Percentiles rank a stretch among this genome's conserved stretches.
These are phyloP conservation scores for Delonix regia DNA, from an alignment of 306 rosid species.

Conservation along the genomic window DNA sequence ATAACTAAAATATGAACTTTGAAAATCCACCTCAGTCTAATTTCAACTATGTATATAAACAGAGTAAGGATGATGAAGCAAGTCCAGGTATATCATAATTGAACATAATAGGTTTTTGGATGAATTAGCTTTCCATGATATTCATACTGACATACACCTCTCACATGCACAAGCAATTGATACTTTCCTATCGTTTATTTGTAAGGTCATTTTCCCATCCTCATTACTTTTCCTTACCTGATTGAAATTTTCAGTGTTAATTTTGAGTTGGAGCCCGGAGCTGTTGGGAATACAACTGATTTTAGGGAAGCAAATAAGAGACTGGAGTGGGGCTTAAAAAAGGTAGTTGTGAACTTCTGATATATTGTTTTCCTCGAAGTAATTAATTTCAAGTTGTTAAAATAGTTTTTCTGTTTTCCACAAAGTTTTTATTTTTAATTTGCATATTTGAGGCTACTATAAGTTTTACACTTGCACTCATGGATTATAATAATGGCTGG, in stretches of 20 bases:
- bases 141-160: not conserved
- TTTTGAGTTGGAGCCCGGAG: constrained; percentile 88
- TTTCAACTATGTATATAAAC: not conserved
- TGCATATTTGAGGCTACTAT: constrained; percentile 23
- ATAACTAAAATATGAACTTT: not conserved
- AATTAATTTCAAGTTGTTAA: constrained; percentile 3
- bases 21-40: not conserved
- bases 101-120: not conserved
- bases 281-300: constrained; percentile 84
- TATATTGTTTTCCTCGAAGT: not conserved
- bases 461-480: not conserved
- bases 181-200: not conserved
- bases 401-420: constrained; percentile 21
- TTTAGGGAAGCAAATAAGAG: constrained; percentile 81
- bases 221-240: constrained; percentile 15
- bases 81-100: not conserved
- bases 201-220: not conserved
- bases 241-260: constrained; percentile 55
- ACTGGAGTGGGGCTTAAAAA: constrained; percentile 89
- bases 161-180: not conserved
- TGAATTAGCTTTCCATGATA: not conserved
- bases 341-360: constrained; percentile 49
- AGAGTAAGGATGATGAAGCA: not conserved
- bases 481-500: constrained; percentile 25
- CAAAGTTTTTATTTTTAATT: constrained; percentile 13